These are phyloP conservation scores for Ophiostoma sp. DNA, from an alignment of 2,329 filamentous ascomycete genomes.

Conservation along the genomic window DNA sequence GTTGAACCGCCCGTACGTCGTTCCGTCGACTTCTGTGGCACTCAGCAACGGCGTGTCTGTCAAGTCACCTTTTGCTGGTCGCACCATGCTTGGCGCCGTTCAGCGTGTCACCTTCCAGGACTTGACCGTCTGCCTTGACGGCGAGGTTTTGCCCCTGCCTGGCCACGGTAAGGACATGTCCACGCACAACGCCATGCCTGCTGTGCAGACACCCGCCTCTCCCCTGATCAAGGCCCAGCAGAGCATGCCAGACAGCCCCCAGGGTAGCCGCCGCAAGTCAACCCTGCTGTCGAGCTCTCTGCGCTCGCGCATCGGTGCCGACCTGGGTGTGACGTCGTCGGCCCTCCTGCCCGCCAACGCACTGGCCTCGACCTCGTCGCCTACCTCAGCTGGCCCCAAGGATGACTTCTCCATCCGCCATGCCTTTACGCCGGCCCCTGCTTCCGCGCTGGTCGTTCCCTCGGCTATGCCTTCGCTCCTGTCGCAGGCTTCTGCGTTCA, in stretches of 20 bases:
- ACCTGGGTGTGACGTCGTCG: slow-evolving; percentile 22
- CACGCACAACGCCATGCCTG: slow-evolving; percentile 51
- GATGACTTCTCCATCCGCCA: background rate
- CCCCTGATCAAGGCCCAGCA: slow-evolving; percentile 52
- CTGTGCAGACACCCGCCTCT: slow-evolving; percentile 44
- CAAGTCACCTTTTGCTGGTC: slow-evolving; percentile 67
- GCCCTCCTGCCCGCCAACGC: slow-evolving; percentile 19
- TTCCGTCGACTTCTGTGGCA: slow-evolving; percentile 34
- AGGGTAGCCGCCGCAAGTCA: slow-evolving; percentile 29
- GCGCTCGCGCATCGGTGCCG: slow-evolving; percentile 30
- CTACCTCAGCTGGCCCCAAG: slow-evolving; percentile 38
- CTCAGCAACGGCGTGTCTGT: slow-evolving; percentile 8
- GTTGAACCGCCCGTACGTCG: slow-evolving; percentile 63
- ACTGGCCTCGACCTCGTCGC: slow-evolving; percentile 23
- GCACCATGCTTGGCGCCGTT: slow-evolving; percentile 61
- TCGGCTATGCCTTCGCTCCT: slow-evolving; percentile 61
- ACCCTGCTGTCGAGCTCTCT: slow-evolving; percentile 33
- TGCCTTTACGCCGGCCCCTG: background rate
- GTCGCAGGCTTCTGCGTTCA: slow-evolving; percentile 72
- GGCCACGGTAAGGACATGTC: slow-evolving; percentile 71
- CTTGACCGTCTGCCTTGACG: slow-evolving; percentile 69
- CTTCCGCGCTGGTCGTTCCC: slow-evolving; percentile 18
- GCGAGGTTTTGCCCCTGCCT: slow-evolving; percentile 52
- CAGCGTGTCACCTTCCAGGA: slow-evolving; percentile 71
- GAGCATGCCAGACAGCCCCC: slow-evolving; percentile 23